phyloP scores from a whole-genome alignment of 2,329 filamentous ascomycete species.

The Rhinocladiella similis region DNA sequence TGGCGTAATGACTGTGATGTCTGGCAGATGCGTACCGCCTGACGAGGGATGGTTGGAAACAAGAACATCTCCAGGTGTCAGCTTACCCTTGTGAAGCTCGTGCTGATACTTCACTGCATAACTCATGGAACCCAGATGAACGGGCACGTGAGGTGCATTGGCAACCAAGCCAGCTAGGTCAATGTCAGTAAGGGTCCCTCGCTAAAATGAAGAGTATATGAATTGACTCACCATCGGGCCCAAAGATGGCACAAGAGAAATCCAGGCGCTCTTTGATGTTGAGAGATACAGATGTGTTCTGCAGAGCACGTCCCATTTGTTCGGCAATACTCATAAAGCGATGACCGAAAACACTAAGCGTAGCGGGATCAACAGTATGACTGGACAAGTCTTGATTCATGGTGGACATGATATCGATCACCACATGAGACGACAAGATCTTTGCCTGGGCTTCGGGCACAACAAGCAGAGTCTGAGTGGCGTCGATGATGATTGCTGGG shows the following conservation, averaged over 20 bases:
- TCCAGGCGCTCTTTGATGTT: conserved; percentile 80
- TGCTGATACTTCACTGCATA: conserved; percentile 78
- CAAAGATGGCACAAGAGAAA: conserved; percentile 80
- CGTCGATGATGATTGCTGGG: conserved; percentile 36
- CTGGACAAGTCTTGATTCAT: conserved; percentile 46
- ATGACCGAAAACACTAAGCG: conserved; percentile 77
- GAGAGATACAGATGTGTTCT: conserved; percentile 77
- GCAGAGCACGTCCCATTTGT: conserved; percentile 76
- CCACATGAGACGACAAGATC: conserved; percentile 39
- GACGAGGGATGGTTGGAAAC: conserved; percentile 78
- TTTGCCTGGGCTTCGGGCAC: conserved; percentile 39
- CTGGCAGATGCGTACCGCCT: conserved; percentile 78
- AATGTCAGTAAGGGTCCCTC: too few relatives aligned
- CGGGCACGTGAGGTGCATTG: conserved; percentile 72
- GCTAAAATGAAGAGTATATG: too few relatives aligned
- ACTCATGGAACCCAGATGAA: conserved; percentile 82
- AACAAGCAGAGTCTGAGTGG: conserved; percentile 49
- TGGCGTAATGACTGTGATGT: conserved; percentile 75
- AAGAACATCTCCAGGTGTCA: conserved; percentile 74
- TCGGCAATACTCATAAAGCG: conserved; percentile 85
- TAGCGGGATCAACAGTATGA: conserved; percentile 69
- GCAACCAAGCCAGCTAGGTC: conserved; percentile 58
- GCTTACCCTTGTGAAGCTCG: conserved; percentile 70
- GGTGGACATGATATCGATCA: conserved; percentile 61
- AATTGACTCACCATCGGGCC: conserved; percentile 57